Evolutionary conservation across 192 early-diverging fungal genomes (phyloP).

Genomic region (Jimgerdemannia flammicorona): DNA sequence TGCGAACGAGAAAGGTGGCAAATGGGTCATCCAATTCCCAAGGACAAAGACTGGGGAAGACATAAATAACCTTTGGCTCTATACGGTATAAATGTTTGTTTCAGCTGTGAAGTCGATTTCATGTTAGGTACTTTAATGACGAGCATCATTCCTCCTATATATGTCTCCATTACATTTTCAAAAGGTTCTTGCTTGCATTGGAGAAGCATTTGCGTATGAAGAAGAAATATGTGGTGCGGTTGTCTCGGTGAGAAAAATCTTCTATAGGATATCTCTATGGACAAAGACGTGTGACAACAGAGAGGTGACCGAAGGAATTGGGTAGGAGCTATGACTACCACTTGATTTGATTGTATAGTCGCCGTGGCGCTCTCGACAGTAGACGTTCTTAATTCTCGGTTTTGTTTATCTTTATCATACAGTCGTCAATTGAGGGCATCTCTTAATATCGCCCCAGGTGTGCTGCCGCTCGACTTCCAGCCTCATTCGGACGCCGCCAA

Average conservation of each 20-base stretch:
- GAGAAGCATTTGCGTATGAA: conserved; percentile 75
- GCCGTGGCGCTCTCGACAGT: too few species aligned
- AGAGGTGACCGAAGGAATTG: conserved; percentile 42
- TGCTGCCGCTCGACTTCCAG: conserved; percentile 48
- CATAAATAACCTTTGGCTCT: conserved; percentile 82
- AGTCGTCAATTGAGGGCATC: conserved; percentile 56
- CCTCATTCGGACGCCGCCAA: conserved; percentile 45
- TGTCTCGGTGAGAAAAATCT: conserved; percentile 76
- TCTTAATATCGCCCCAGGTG: conserved; percentile 34
- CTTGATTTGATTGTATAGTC: too few species aligned
- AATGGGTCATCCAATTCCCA: conserved; percentile 78
- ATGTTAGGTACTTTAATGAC: conserved; percentile 5
- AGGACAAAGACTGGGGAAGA: conserved; percentile 66
- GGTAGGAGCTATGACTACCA: conserved; percentile 33
- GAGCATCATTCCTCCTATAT: conserved; percentile 8
- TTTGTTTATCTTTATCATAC: conserved; percentile 6
- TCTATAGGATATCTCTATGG: conserved; percentile 88
- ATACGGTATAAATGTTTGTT: conserved; percentile 53
- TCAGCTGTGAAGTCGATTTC: conserved; percentile 4
- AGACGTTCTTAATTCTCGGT: neutral
- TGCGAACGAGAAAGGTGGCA: conserved; percentile 86
- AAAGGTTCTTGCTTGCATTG: conserved; percentile 84
- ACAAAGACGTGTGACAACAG: conserved; percentile 56
- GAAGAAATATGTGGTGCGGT: conserved; percentile 88
- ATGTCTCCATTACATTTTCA: conserved; percentile 8